These are phyloP conservation scores for Musa itinerans DNA, from an alignment of 176 grass and related monocot species.

Conservation along the genomic window DNA sequence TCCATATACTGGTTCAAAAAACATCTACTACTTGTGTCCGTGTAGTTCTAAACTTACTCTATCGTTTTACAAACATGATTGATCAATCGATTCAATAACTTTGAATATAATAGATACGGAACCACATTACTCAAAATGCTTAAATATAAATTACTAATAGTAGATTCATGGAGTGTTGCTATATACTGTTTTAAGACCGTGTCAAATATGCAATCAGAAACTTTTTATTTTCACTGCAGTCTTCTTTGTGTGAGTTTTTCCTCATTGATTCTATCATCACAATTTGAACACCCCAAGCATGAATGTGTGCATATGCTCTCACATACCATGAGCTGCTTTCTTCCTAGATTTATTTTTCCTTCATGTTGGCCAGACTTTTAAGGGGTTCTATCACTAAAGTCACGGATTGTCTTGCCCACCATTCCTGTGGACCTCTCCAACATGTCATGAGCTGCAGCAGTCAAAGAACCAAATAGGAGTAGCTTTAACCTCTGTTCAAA, in stretches of 20 bases:
- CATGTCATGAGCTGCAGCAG: no score
- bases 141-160: no score
- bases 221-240: not conserved
- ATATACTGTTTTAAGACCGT: no score
- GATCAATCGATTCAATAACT: no score
- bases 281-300: not conserved
- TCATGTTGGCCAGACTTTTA: not conserved
- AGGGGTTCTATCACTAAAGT: not conserved
- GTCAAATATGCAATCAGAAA: not conserved
- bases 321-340: not conserved
- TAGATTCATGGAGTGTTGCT: no score
- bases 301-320: not conserved
- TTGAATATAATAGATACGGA: no score
- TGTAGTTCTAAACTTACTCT: no score
- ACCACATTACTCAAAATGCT: no score
- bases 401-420: not conserved
- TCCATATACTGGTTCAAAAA: no score
- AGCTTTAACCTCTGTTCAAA: not conserved
- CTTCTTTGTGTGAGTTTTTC: not conserved
- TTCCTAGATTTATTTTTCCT: not conserved
- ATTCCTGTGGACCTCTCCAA: not conserved
- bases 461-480: no score
- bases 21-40: no score
- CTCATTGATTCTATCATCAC: not conserved
- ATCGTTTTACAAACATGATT: no score